These are phyloP conservation scores for Boletus vinaceobasis DNA, from an alignment of 768 basidiomycete species.

Conservation along the genomic window DNA sequence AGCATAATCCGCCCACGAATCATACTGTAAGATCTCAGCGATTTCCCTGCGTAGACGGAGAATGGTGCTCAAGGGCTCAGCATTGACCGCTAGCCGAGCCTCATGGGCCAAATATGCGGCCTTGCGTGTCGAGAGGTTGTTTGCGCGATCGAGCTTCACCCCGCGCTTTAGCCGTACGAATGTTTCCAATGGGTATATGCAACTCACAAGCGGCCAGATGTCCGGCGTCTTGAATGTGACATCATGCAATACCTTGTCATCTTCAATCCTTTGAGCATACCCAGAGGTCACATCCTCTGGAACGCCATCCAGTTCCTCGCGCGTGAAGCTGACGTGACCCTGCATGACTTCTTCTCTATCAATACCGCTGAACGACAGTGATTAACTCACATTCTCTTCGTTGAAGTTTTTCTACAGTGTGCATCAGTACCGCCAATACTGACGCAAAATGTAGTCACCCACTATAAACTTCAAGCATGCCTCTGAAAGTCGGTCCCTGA, in stretches of 20 bases:
- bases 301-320: conserved; percentile 75
- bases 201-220: conserved; percentile 66
- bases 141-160: conserved; percentile 69
- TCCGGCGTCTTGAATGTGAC: conserved; percentile 81
- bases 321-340: conserved; percentile 62
- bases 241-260: conserved; percentile 54
- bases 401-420: too few relatives aligned
- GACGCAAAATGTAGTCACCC: too few relatives aligned
- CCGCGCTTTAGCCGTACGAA: not conserved
- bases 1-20: conserved; percentile 78
- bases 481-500: too few relatives aligned
- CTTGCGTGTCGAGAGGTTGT: conserved; percentile 63
- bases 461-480: too few relatives aligned
- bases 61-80: conserved; percentile 62
- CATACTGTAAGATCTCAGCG: conserved; percentile 63
- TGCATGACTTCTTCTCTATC: conserved; percentile 24
- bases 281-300: conserved; percentile 76
- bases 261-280: conserved; percentile 61
- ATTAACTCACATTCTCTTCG: too few relatives aligned
- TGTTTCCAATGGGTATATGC: not conserved
- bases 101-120: conserved; percentile 63
- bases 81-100: conserved; percentile 62
- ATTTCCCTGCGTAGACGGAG: conserved; percentile 68
- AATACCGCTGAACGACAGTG: not conserved
- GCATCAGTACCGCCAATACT: too few relatives aligned